Conservation (phyloP, 164 flowering plant species). For the Malania oleifera region DNA sequence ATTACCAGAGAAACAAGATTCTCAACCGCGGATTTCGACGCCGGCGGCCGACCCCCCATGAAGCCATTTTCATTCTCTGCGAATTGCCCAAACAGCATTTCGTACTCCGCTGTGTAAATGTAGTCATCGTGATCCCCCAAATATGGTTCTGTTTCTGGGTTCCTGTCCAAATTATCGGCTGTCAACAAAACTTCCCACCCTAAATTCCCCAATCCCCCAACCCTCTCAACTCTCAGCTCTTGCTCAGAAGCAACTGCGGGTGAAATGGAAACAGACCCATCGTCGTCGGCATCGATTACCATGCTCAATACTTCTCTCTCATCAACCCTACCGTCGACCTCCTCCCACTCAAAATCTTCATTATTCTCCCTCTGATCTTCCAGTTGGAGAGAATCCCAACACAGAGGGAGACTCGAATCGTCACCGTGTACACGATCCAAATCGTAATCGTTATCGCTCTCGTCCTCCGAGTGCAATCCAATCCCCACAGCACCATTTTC, state of each 20-base stretch:
- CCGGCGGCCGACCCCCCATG: conserved; percentile 41
- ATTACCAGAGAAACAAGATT: conserved; percentile 33
- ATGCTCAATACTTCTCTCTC: conserved; percentile 50
- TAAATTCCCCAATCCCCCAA: conserved; percentile 21
- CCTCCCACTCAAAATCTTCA: conserved; percentile 87
- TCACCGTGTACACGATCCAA: conserved; percentile 22
- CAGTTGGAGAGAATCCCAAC: conserved; percentile 65
- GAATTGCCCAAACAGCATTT: conserved; percentile 44
- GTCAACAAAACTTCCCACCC: conserved; percentile 50
- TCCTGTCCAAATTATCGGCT: conserved; percentile 24
- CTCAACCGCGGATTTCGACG: conserved; percentile 36
- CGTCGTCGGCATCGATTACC: conserved; percentile 30
- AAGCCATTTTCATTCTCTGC: conserved; percentile 32
- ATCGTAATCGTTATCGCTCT: conserved; percentile 31
- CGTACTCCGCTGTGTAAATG: conserved; percentile 36
- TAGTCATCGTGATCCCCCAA: conserved; percentile 35
- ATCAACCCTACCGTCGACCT: conserved; percentile 50
- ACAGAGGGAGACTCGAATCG: conserved; percentile 34
- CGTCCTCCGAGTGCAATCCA: conserved; percentile 23
- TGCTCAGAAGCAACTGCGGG: conserved; percentile 19
- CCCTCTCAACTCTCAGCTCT: conserved; percentile 19
- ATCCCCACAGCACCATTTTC: conserved; percentile 14
- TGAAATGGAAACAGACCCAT: conserved; percentile 22
- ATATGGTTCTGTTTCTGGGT: conserved; percentile 21
- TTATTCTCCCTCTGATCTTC: conserved; percentile 38